Percentiles rank a stretch among this genome's conserved stretches.
phyloP scores from a whole-genome alignment of 306 rosid genomes.

The Dalbergia cultrata region DNA sequence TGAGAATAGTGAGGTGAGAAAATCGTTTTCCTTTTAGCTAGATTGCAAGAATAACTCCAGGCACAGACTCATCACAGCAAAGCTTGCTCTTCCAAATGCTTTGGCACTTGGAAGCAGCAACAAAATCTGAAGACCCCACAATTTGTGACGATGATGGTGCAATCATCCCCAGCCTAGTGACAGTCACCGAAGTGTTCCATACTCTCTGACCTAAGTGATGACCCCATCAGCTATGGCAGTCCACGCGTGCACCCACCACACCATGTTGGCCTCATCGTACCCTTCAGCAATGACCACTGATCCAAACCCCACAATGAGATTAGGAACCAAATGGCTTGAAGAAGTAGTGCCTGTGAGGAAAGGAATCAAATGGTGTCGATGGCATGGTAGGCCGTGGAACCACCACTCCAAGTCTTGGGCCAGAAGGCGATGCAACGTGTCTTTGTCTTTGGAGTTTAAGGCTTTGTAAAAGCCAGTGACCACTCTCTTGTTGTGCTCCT shows the following conservation, averaged over 20 bases:
- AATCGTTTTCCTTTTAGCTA: neutral
- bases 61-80: slow-evolving; percentile 56
- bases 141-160: neutral
- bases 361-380: slow-evolving; percentile 67
- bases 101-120: slow-evolving; percentile 49
- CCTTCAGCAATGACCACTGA: slow-evolving; percentile 75
- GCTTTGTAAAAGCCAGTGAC: slow-evolving; percentile 67
- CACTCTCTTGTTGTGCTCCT: slow-evolving; percentile 48
- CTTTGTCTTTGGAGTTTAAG: slow-evolving; percentile 52
- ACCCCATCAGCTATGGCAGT: slow-evolving; percentile 56
- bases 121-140: neutral
- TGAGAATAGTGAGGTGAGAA: too few species aligned
- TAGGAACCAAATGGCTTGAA: slow-evolving; percentile 51
- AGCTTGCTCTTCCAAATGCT: slow-evolving; percentile 81
- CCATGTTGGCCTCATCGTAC: slow-evolving; percentile 49
- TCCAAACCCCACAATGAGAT: slow-evolving; percentile 61
- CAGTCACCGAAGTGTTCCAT: slow-evolving; percentile 75
- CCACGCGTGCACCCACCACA: slow-evolving; percentile 93
- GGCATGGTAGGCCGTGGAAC: slow-evolving; percentile 84
- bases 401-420: slow-evolving; percentile 82
- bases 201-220: slow-evolving; percentile 77
- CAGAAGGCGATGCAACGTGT: slow-evolving; percentile 53
- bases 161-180: slow-evolving; percentile 55
- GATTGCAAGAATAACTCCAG: slow-evolving; percentile 77
- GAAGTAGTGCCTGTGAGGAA: slow-evolving; percentile 60